phyloP scores from a whole-genome alignment of 1,284 basidiomycete genomes.

The Xerocomus minutiporus region DNA sequence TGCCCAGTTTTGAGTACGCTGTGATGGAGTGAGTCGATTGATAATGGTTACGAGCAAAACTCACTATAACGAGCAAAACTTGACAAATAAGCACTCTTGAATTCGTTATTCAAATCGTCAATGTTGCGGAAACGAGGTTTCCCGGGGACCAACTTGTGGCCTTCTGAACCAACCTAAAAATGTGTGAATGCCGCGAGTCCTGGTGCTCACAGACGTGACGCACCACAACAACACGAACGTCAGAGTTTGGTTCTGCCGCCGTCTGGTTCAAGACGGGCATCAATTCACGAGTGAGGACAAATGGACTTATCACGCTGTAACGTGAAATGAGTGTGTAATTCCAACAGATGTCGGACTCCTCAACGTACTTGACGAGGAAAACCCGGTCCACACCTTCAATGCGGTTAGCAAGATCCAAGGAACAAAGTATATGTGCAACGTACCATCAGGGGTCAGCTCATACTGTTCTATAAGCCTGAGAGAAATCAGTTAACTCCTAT shows the following conservation, averaged over 20 bases:
- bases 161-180: slow-evolving; percentile 23
- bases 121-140: slow-evolving; percentile 34
- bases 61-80: slow-evolving; percentile 37
- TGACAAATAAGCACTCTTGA: slow-evolving; percentile 23
- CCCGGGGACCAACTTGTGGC: slow-evolving; percentile 17
- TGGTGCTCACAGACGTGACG: slow-evolving; percentile 10
- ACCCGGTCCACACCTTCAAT: slow-evolving; percentile 35
- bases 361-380: slow-evolving; percentile 43
- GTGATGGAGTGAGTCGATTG: background rate
- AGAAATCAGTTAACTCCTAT: slow-evolving; percentile 3
- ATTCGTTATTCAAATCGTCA: slow-evolving; percentile 40
- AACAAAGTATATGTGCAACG: background rate
- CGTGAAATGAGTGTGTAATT: background rate
- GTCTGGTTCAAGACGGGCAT: slow-evolving; percentile 47
- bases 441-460: slow-evolving; percentile 34
- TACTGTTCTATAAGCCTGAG: slow-evolving; percentile 17
- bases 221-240: slow-evolving; percentile 51
- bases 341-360: background rate
- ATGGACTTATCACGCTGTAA: slow-evolving; percentile 43
- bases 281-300: slow-evolving; percentile 45
- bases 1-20: slow-evolving; percentile 42
- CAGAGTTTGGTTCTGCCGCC: slow-evolving; percentile 38
- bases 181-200: background rate
- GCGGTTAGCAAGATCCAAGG: background rate
- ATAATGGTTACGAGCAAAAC: slow-evolving; percentile 7